Percentiles rank a stretch among this genome's conserved stretches.
Evolutionary conservation across 1,284 basidiomycete species (phyloP).

Genomic region (Boletus semigastroideus): DNA sequence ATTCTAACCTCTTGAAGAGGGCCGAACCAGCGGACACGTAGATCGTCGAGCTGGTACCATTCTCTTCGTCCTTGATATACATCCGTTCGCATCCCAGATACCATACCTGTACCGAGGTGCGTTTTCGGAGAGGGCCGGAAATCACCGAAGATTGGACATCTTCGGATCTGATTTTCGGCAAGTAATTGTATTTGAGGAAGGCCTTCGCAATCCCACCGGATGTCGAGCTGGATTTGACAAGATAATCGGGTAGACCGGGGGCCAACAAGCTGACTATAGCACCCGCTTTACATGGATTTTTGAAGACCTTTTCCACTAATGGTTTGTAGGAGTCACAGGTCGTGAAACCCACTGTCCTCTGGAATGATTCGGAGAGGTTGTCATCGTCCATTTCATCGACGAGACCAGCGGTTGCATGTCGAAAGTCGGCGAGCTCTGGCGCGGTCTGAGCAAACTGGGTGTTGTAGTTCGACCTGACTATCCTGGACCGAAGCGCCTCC

Average conservation of each 20-base stretch:
- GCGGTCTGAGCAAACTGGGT: constrained; percentile 17
- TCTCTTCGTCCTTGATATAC: constrained; percentile 1
- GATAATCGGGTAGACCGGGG: constrained; percentile 20
- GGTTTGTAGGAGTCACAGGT: constrained; percentile 19
- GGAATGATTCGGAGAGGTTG: constrained; percentile 7
- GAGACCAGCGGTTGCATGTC: not conserved
- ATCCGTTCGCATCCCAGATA: constrained; percentile 2
- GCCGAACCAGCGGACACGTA: constrained; percentile 1
- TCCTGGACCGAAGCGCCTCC: constrained; percentile 1
- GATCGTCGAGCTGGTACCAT: not conserved
- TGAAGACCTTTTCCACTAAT: constrained; percentile 8
- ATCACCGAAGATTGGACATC: not conserved
- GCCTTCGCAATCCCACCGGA: constrained; percentile 14
- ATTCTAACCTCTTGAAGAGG: not conserved
- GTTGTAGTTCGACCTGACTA: constrained; percentile 12
- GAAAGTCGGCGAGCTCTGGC: constrained; percentile 13
- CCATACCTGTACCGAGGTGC: not conserved
- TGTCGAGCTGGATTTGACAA: constrained; percentile 19
- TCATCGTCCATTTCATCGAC: constrained; percentile 1
- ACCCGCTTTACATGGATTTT: constrained; percentile 12
- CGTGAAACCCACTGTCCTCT: constrained; percentile 11
- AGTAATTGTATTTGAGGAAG: constrained; percentile 11
- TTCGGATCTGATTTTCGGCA: not conserved
- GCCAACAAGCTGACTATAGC: constrained; percentile 13
- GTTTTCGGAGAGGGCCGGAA: not conserved